Conservation (phyloP, 2,329 filamentous ascomycete species). For the Amylocarpus encephaloides region DNA sequence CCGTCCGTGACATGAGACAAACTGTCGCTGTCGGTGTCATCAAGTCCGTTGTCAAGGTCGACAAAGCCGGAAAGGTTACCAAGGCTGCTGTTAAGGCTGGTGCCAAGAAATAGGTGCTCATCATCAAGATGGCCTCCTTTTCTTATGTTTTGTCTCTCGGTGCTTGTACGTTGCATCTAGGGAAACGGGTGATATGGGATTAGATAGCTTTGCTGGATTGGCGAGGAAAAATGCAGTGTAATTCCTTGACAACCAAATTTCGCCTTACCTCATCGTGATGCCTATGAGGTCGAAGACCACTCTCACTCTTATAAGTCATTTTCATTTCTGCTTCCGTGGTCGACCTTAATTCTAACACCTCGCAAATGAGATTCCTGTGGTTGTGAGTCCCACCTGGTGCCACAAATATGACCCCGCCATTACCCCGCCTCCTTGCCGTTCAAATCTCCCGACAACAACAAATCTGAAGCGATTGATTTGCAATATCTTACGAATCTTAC, state of each 20-base stretch:
- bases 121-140: neutral
- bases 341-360: too few species aligned
- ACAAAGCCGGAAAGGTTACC: constrained; percentile 33
- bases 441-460: neutral
- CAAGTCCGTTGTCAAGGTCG: constrained; percentile 66
- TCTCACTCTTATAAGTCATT: too few species aligned
- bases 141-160: neutral
- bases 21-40: constrained; percentile 93
- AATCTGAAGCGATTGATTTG: neutral
- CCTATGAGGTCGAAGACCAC: too few species aligned
- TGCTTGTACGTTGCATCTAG: constrained; percentile 6
- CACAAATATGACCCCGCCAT: neutral
- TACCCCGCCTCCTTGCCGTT: neutral
- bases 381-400: too few species aligned
- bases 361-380: too few species aligned
- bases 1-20: constrained; percentile 72
- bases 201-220: constrained; percentile 12
- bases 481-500: neutral
- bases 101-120: constrained; percentile 32
- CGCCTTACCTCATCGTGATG: too few species aligned
- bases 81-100: constrained; percentile 36
- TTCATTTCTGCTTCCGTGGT: too few species aligned
- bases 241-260: neutral
- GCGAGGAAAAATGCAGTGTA: constrained; percentile 5
- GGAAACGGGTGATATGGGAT: constrained; percentile 4